Conservation (phyloP, 345 rosid genomes). For the Salix koriyanagi region DNA sequence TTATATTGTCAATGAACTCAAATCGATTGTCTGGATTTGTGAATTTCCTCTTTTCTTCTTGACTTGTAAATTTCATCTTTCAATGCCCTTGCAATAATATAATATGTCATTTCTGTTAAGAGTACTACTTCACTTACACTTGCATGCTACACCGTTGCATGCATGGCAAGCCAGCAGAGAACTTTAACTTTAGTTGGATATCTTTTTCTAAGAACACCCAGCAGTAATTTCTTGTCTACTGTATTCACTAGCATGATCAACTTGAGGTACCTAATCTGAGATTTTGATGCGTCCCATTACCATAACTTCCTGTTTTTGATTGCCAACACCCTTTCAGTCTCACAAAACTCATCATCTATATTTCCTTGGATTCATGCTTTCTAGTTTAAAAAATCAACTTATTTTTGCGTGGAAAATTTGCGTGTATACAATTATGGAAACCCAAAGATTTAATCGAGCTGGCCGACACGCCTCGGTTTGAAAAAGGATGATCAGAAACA, state of each 20-base stretch:
- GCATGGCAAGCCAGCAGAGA: neutral
- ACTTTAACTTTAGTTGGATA: neutral
- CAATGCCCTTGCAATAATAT: neutral
- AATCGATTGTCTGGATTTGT: neutral
- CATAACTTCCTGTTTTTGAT: neutral
- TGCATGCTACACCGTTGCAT: neutral
- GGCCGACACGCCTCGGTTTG: too few relatives aligned
- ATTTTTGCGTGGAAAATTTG: too few relatives aligned
- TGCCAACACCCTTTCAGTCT: neutral
- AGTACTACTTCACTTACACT: neutral
- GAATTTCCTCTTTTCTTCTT: neutral
- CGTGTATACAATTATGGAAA: too few relatives aligned
- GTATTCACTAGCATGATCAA: neutral
- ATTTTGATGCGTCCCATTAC: neutral
- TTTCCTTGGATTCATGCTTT: too few relatives aligned
- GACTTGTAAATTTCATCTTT: neutral
- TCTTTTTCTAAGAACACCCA: neutral
- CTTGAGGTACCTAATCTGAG: neutral
- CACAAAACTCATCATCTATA: too few relatives aligned
- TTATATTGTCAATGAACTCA: neutral
- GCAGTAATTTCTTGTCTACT: neutral
- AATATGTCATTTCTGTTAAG: neutral
- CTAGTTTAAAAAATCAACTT: too few relatives aligned
- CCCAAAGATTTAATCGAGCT: too few relatives aligned
- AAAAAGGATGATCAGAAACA: neutral